phyloP scores from a whole-genome alignment of 371 early-diverging fungal genomes.

The Syncephalis plumigaleata region DNA sequence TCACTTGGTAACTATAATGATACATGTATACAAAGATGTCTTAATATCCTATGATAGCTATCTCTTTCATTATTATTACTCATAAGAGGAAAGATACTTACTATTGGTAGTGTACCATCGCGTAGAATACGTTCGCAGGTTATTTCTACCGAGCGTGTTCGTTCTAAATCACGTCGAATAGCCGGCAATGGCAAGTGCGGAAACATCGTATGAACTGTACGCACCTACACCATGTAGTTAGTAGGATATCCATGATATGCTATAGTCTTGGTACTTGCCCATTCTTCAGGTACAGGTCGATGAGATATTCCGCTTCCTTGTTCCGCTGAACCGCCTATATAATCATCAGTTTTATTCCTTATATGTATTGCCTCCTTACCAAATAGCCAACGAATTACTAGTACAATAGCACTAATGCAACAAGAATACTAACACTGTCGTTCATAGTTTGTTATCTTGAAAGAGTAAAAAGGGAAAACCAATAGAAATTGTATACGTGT shows the following conservation, averaged over 20 bases:
- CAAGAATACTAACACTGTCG: conserved; percentile 53
- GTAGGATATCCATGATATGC: background rate
- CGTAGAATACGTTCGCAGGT: conserved; percentile 79
- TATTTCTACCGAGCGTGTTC: conserved; percentile 71
- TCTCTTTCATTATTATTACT: background rate
- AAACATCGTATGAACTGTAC: conserved; percentile 67
- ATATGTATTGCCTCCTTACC: conserved; percentile 19
- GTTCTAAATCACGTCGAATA: conserved; percentile 64
- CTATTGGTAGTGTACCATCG: conserved; percentile 51
- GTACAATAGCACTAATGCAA: conserved; percentile 52
- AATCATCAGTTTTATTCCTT: background rate
- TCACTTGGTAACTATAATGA: conserved; percentile 7
- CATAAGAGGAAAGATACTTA: conserved; percentile 9
- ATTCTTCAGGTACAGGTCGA: conserved; percentile 35
- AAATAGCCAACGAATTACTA: conserved; percentile 56
- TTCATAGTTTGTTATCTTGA: conserved; percentile 31
- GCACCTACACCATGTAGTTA: conserved; percentile 23
- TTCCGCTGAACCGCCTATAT: background rate
- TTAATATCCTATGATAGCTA: background rate
- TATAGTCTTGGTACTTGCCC: conserved; percentile 17
- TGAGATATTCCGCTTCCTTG: background rate
- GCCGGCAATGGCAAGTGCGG: conserved; percentile 70
- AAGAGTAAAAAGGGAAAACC: background rate
- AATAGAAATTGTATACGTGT: too few relatives aligned
- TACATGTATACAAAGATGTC: conserved; percentile 8